Evolutionary conservation across 1,284 basidiomycete genomes (phyloP).

Genomic region (Papiliotrema terrestris): DNA sequence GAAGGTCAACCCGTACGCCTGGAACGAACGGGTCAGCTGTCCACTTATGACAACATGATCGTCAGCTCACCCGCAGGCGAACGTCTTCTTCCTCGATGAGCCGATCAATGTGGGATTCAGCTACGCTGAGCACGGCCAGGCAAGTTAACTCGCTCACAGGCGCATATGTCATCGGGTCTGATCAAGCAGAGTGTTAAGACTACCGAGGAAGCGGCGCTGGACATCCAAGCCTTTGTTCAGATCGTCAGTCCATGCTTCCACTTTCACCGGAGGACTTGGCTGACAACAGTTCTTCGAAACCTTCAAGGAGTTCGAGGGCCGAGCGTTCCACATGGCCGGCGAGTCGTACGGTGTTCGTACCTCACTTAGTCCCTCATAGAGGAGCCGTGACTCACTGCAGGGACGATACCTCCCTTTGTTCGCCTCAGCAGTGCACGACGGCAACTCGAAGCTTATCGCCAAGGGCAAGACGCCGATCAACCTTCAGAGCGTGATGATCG

Average conservation of each 20-base stretch:
- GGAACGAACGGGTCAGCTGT: constrained; percentile 56
- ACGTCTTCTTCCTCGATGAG: constrained; percentile 47
- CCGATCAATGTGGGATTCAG: constrained; percentile 63
- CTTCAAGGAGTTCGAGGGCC: constrained; percentile 62
- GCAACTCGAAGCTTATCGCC: constrained; percentile 61
- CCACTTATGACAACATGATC: background rate
- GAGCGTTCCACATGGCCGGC: constrained; percentile 64
- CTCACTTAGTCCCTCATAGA: background rate
- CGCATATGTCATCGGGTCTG: background rate
- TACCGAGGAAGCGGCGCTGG: constrained; percentile 68
- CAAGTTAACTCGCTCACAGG: constrained; percentile 7
- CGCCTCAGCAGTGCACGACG: constrained; percentile 72
- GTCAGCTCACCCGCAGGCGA: constrained; percentile 24
- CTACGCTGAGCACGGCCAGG: constrained; percentile 63
- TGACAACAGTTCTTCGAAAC: constrained; percentile 61
- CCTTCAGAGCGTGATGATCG: constrained; percentile 73
- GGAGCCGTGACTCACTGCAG: constrained; percentile 41
- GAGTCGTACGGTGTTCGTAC: constrained; percentile 52
- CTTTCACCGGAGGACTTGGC: background rate
- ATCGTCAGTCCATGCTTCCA: constrained; percentile 47
- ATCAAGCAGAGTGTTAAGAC: constrained; percentile 53
- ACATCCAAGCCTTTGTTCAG: constrained; percentile 65
- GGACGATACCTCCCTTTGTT: constrained; percentile 79
- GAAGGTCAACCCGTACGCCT: constrained; percentile 49
- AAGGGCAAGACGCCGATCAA: constrained; percentile 69